These are phyloP conservation scores for Alternaria viburni DNA, from an alignment of 2,329 filamentous ascomycete species.

Conservation along the genomic window DNA sequence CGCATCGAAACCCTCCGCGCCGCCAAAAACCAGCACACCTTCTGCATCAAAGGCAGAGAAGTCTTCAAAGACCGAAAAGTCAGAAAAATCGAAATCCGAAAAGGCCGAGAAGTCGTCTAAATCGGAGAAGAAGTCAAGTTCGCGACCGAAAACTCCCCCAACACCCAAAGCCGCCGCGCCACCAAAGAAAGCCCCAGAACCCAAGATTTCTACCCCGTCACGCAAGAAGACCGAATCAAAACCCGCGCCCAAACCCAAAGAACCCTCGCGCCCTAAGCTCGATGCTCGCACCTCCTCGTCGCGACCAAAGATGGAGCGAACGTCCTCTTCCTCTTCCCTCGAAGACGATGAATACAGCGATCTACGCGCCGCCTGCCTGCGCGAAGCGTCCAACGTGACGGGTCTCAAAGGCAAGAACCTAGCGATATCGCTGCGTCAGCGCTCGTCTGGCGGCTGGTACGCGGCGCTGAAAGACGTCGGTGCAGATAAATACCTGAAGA, in stretches of 20 bases:
- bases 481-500: slow-evolving; percentile 38
- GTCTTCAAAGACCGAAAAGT: not conserved
- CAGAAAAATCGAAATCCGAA: not conserved
- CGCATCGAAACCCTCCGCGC: slow-evolving; percentile 6
- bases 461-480: slow-evolving; percentile 32
- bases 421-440: slow-evolving; percentile 27
- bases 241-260: slow-evolving; percentile 2
- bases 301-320: slow-evolving; percentile 8
- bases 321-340: slow-evolving; percentile 4
- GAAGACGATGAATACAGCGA: slow-evolving; percentile 8
- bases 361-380: slow-evolving; percentile 12
- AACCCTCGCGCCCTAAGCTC: slow-evolving; percentile 4
- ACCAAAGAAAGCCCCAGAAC: slow-evolving; percentile 10
- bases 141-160: slow-evolving; percentile 15
- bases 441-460: slow-evolving; percentile 31
- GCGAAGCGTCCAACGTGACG: slow-evolving; percentile 25
- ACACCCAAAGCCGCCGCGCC: slow-evolving; percentile 7
- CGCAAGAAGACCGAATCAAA: slow-evolving; percentile 8
- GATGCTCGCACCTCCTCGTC: slow-evolving; percentile 7
- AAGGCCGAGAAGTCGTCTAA: slow-evolving; percentile 9
- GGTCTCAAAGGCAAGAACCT: slow-evolving; percentile 32
- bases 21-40: slow-evolving; percentile 5
- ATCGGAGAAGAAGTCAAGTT: slow-evolving; percentile 2
- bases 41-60: slow-evolving; percentile 7
- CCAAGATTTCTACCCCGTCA: not conserved